Evolutionary conservation across 73 alveolate species (phyloP).

Genomic region (Stentor coeruleus): DNA sequence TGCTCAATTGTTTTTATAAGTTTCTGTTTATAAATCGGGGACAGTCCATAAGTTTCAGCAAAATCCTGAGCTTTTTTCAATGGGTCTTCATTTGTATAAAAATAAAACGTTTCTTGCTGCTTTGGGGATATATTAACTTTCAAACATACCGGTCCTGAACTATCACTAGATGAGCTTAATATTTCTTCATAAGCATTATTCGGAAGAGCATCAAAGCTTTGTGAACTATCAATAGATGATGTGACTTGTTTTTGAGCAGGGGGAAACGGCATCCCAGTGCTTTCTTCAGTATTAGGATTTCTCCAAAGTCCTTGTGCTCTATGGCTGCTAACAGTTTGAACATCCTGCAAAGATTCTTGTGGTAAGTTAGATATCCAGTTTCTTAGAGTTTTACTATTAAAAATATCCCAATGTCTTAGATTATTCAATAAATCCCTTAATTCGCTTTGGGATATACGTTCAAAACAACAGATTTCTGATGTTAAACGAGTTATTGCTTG

Average conservation of each 20-base stretch:
- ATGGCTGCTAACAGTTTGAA: too few relatives aligned
- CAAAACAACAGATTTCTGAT: not conserved
- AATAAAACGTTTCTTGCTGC: not conserved
- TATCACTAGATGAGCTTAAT: not conserved
- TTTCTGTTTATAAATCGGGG: not conserved
- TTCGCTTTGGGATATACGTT: not conserved
- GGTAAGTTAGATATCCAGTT: not conserved
- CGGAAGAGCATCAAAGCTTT: not conserved
- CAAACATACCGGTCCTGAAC: not conserved
- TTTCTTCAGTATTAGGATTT: constrained; percentile 1
- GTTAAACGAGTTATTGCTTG: not conserved
- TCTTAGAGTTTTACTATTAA: not conserved
- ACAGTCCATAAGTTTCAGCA: too few relatives aligned
- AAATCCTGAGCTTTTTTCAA: not conserved
- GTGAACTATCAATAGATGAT: not conserved
- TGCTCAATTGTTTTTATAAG: not conserved
- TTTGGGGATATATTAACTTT: not conserved
- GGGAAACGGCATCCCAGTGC: not conserved
- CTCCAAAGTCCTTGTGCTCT: too few relatives aligned
- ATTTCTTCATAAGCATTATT: not conserved
- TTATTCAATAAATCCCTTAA: not conserved
- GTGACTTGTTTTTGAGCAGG: not conserved
- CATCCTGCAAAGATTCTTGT: too few relatives aligned
- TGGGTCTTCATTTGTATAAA: not conserved
- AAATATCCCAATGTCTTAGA: not conserved